Evolutionary conservation across 106 monocot species (phyloP), one percentile per base, ranked within the genome.

Genomic region (Amphibolis antarctica): DNA sequence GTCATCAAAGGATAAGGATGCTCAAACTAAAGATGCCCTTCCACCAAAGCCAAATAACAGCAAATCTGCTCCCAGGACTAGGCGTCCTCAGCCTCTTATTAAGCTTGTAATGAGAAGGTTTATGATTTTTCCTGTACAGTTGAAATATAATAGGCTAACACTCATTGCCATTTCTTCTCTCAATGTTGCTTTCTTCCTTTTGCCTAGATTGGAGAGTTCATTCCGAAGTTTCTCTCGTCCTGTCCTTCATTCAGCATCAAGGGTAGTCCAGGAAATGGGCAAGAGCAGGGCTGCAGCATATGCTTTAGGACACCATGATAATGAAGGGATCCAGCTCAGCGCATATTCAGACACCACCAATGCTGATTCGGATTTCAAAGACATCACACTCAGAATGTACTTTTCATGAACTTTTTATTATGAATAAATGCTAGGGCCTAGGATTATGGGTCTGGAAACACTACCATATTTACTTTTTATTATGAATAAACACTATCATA

Each of bases 21-120:
- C n/a, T 54, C 72, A 76, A 63, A 71, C 84, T 64, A 85, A 84
- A 57, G 79, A 77, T 68, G 62, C 65, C 14, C 81, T 74, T 68
- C 79, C 88, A 67, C 68, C 84, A 55, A 85, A 89, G 68, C 67
- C 77, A 63, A 77, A 65, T 43, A 77, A 59, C 53, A 85, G 78
- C 29, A 94, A 96, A 74, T 59, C 77, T 68, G 63, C 77, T 60
- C 70, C 78, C 15, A 90, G 87, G 74, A 46, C 86, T 46, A 86
- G 84, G 62, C 81, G 96, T 0, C 90, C 96, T 62, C 96, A 96
- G 12, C 90, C 89, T 56, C 86, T 96, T 56, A 84, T 96, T 64
- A 90, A 87, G 75, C 86, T 96, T 67, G 90, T 90, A 58, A 86
- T 96, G 86, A 90, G 96, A 86, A 90, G 93, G 93, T 93, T 64